Evolutionary conservation across 305 asterid species (phyloP).

Genomic region (Rubia peregrina): DNA sequence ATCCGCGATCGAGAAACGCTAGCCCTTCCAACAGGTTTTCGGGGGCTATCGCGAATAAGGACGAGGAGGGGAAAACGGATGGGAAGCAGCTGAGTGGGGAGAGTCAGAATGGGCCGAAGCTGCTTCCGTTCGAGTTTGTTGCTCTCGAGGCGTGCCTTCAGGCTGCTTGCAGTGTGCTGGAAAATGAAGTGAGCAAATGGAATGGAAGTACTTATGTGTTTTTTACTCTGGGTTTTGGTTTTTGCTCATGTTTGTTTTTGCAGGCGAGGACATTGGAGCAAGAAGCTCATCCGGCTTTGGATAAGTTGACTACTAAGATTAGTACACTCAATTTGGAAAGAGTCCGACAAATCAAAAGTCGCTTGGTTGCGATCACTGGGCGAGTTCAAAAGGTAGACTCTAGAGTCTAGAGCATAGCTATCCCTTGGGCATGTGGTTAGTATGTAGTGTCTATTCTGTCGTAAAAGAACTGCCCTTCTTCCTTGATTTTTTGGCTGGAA

Average conservation of each 20-base stretch:
- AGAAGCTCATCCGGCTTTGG: slow-evolving; percentile 97
- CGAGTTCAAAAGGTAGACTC: slow-evolving; percentile 88
- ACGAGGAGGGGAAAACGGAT: slow-evolving; percentile 45
- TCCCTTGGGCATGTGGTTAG: too few species aligned
- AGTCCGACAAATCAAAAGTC: slow-evolving; percentile 90
- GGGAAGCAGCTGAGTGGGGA: slow-evolving; percentile 51
- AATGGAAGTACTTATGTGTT: background rate
- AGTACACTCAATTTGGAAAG: slow-evolving; percentile 96
- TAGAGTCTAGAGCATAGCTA: background rate
- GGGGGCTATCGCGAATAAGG: slow-evolving; percentile 39
- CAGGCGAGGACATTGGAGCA: slow-evolving; percentile 93
- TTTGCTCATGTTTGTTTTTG: slow-evolving; percentile 14
- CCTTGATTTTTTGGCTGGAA: background rate
- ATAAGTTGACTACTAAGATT: slow-evolving; percentile 81
- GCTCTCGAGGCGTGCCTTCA: slow-evolving; percentile 97
- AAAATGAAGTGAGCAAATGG: slow-evolving; percentile 49
- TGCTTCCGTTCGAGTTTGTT: slow-evolving; percentile 93
- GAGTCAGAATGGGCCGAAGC: slow-evolving; percentile 78
- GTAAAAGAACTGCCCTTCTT: background rate
- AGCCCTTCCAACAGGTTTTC: slow-evolving; percentile 51
- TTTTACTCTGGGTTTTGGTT: slow-evolving; percentile 6
- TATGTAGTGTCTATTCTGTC: background rate
- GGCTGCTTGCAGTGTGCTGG: slow-evolving; percentile 95
- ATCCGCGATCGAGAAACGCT: slow-evolving; percentile 41
- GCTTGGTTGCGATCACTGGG: slow-evolving; percentile 91